Base-by-base conservation (phyloP, 129 eudicot species). In the Ambrosia trifida region DNA sequence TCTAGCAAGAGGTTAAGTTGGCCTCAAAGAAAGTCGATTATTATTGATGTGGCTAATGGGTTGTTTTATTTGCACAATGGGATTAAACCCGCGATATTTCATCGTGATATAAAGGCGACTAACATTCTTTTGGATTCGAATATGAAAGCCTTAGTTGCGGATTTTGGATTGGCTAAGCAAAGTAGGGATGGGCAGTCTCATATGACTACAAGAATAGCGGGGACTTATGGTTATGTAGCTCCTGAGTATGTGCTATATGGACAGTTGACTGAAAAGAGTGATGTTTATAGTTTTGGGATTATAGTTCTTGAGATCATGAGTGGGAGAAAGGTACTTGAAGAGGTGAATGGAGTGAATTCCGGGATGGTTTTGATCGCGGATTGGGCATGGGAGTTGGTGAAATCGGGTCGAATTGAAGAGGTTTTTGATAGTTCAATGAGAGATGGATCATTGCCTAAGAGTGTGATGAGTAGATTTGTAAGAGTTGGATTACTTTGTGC, bases 231-330 rank as follows among this genome's bases (percentile, higher is more conserved):
- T 2, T 89, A 89, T 71, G 76, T 89, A 2, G 96, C 96, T 17
- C 96, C 96, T 5, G 96, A 89, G 19, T 89, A 86, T 32, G 96
- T 92, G 0, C 80, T 89, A 2, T 89, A 89, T 14, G 96, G 96
- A 8, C 96, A 89, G 45, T 9, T 89, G 46, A 89, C 96, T 1
- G 92, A 89, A 67, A 89, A 84, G 68, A 82, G 92, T 19, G 96
- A 89, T 30, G 86, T 89, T 16, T 89, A 89, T 32, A 84, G 96
- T 28, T 89, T 89, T 19, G 96, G 96, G 41, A 78, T 89, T 3
- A 80, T 89, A 44, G 60, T 89, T 45, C 83, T 89, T 0, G 96
- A 89, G 75, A 82, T 83, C n/a, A 84, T 89, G 85, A 86, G 89
- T 43, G 87, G 96, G 57, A 80, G 85, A 45, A 89, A 70, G 51